A percentile compares a stretch with the other conserved stretches of the same genome.
Evolutionary conservation across 352 stramenopile genomes (phyloP).

Genomic region (Phytophthora europaea): DNA sequence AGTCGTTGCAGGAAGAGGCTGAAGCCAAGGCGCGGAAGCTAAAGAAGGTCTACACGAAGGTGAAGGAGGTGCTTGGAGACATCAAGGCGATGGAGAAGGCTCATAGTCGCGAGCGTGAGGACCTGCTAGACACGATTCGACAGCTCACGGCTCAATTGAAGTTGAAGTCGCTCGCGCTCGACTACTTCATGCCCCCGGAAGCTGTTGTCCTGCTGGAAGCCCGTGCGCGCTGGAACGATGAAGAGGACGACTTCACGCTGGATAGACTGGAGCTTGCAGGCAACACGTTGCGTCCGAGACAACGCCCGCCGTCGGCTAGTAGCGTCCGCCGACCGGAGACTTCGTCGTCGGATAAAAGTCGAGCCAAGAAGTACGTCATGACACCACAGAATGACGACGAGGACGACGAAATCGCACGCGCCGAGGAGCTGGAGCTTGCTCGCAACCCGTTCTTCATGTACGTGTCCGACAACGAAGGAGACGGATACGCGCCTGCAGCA

Average conservation of each 20-base stretch:
- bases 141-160: slow-evolving; percentile 97
- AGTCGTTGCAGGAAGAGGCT: slow-evolving; percentile 93
- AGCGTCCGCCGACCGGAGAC: slow-evolving; percentile 76
- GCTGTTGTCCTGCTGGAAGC: slow-evolving; percentile 65
- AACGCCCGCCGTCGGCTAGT: slow-evolving; percentile 78
- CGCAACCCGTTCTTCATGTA: slow-evolving; percentile 89
- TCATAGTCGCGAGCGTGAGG: slow-evolving; percentile 93
- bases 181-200: slow-evolving; percentile 92
- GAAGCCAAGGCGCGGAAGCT: slow-evolving; percentile 97
- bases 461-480: slow-evolving; percentile 82
- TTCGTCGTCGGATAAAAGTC: slow-evolving; percentile 71
- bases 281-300: slow-evolving; percentile 68
- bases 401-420: slow-evolving; percentile 74
- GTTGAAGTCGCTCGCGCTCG: slow-evolving; percentile 95
- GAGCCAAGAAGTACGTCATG: slow-evolving; percentile 55
- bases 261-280: slow-evolving; percentile 82
- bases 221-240: slow-evolving; percentile 71
- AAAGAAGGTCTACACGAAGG: slow-evolving; percentile 94
- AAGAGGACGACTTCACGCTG: slow-evolving; percentile 81
- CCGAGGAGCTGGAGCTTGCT: slow-evolving; percentile 75
- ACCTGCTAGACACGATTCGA: slow-evolving; percentile 96
- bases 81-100: slow-evolving; percentile 96
- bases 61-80: slow-evolving; percentile 93
- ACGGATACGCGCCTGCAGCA: slow-evolving; percentile 78
- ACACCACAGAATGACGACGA: slow-evolving; percentile 31